phyloP scores from a whole-genome alignment of 139 green algal species.

The Bryopsis sp. region DNA sequence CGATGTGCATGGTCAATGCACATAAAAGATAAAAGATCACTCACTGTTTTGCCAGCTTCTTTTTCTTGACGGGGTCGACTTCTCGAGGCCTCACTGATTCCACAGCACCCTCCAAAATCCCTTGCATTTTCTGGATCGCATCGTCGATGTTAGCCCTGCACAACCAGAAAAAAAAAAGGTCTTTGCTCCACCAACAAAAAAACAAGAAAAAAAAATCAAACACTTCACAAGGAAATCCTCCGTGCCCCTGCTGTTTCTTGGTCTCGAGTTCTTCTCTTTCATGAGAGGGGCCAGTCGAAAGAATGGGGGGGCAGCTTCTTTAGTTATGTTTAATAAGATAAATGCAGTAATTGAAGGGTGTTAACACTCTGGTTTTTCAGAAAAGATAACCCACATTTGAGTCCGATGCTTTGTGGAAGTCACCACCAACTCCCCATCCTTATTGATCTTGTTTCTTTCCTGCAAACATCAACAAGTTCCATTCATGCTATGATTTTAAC shows the following conservation, averaged over 20 bases:
- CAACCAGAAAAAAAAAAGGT: constrained; percentile 5
- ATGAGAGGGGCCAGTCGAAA: too few species aligned
- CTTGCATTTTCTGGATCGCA: constrained; percentile 79
- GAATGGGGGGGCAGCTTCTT: too few species aligned
- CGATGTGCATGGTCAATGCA: background rate
- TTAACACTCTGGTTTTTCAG: too few species aligned
- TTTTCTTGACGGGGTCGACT: constrained; percentile 67
- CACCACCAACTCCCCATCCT: constrained; percentile 81
- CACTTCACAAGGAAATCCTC: too few species aligned
- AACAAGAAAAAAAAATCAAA: too few species aligned
- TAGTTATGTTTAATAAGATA: too few species aligned
- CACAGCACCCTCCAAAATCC: constrained; percentile 67
- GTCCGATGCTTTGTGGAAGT: constrained; percentile 72
- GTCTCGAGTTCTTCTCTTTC: too few species aligned
- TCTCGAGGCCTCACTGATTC: constrained; percentile 59
- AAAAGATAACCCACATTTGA: constrained; percentile 41
- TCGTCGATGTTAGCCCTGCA: constrained; percentile 85
- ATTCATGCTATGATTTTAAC: constrained; percentile 9
- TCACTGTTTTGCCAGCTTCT: constrained; percentile 61
- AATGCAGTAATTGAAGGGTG: too few species aligned
- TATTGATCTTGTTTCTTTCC: constrained; percentile 91
- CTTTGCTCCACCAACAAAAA: background rate
- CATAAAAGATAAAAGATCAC: too few species aligned
- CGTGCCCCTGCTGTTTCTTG: too few species aligned
- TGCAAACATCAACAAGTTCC: constrained; percentile 28